Evolutionary conservation across 2,329 filamentous ascomycete species (phyloP), one percentile per base, ranked within the genome.

Genomic region (Purpureocillium takamizusanense): DNA sequence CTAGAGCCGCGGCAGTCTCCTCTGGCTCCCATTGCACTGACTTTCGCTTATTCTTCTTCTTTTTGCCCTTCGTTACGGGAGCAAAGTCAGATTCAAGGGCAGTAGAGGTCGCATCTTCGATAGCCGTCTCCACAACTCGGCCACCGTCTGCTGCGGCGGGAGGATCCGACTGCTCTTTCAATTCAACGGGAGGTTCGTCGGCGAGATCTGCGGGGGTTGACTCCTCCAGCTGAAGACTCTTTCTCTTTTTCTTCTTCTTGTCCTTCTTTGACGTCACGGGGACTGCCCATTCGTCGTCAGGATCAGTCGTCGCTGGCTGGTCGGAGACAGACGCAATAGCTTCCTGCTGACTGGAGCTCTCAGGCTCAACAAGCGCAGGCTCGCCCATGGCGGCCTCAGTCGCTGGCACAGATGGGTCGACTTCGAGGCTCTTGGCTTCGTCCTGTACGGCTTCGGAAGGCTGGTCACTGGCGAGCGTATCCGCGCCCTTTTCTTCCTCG

Each of bases 201-300:
- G 41, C 39, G 16, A 35, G 43, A n/a, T 49, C 44, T 29, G 33
- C 33, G 30, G 35, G 31, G 16, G 29, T 16, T 16, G 42, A 25
- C 10, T 47, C 48, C 18, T 46, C 44, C 11, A 36, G 25, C 16
- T 43, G 51, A 11, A 23, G 23, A 15, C 40, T 40, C 40, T 54
- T 35, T 18, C 33, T 53, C 46, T 50, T 52, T 44, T 53, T 54
- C 28, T 53, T 52, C 35, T 46, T 44, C 27, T 54, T 54, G 35
- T 54, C 34, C 18, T 34, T 47, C 36, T 48, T 52, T 25, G 45
- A 46, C 36, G 40, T 46, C 5, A 46, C 36, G 7, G 42, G 9
- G 28, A 23, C 15, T 13, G 37, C 31, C 21, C 31, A 31, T 4
- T 18, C 17, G 11, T 53, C 43, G 13, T 41, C 42, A n/a, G 36